phyloP scores from a whole-genome alignment of 352 stramenopile genomes.

The Globisporangium spinosum region DNA sequence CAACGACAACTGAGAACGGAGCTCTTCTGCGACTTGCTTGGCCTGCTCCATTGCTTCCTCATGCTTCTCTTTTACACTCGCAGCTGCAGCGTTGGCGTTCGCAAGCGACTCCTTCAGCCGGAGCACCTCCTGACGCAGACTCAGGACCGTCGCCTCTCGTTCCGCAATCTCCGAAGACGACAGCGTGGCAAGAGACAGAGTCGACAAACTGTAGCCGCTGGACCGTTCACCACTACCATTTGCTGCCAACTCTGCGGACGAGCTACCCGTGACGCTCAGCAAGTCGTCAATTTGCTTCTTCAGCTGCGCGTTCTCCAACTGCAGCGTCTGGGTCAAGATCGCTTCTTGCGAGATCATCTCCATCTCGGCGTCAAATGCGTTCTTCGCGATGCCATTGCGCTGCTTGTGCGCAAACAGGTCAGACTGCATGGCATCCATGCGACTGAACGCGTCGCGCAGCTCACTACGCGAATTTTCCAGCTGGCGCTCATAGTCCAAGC shows the following conservation, averaged over 20 bases:
- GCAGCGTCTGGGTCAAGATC: slow-evolving; percentile 66
- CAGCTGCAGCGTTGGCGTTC: slow-evolving; percentile 23
- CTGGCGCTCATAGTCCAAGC: slow-evolving; percentile 68
- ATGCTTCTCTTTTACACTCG: slow-evolving; percentile 28
- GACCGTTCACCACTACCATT: background rate
- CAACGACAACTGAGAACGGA: slow-evolving; percentile 36
- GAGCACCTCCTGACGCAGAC: slow-evolving; percentile 56
- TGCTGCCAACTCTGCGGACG: background rate
- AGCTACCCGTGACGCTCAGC: slow-evolving; percentile 26
- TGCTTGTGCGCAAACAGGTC: slow-evolving; percentile 90
- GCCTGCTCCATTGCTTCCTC: slow-evolving; percentile 32
- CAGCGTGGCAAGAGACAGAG: background rate
- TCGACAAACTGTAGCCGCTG: background rate
- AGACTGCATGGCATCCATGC: slow-evolving; percentile 88
- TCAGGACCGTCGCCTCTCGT: slow-evolving; percentile 47
- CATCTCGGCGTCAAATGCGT: slow-evolving; percentile 75
- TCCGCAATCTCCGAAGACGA: slow-evolving; percentile 36
- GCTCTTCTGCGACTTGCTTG: slow-evolving; percentile 27
- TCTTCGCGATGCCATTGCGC: slow-evolving; percentile 53
- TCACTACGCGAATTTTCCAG: slow-evolving; percentile 54
- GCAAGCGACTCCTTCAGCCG: slow-evolving; percentile 46
- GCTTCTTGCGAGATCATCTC: slow-evolving; percentile 88
- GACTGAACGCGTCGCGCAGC: slow-evolving; percentile 59
- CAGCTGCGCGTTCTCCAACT: slow-evolving; percentile 79
- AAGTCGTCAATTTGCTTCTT: slow-evolving; percentile 84